Evolutionary conservation across 441 rosid genomes (phyloP), one percentile per base, ranked within the genome.

Genomic region (Adansonia rubrostipa): DNA sequence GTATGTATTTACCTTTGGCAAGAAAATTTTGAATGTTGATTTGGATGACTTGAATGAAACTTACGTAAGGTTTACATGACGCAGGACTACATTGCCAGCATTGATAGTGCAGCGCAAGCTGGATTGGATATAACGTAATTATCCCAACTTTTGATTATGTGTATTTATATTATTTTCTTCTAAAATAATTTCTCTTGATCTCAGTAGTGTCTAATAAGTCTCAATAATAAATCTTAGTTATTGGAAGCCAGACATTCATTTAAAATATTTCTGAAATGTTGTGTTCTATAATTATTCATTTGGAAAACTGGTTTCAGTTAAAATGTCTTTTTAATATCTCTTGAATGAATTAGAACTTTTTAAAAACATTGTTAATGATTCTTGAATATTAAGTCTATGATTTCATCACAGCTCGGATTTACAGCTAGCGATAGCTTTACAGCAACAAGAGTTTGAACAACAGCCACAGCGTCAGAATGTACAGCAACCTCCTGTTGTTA

Each of bases 11-110:
- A 72, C 51, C 42, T 58, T 78, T 75, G 64, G 60, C 76, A 40
- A 54, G 56, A 60, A 51, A 47, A 64, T 78, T 76, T 45, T 19
- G 28, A 28, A 66, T 60, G 19, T 71, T 69, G 72, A 75, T 54
- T 45, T 73, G 71, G 61, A 65, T 75, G 42, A 17, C 50, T 72
- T 65, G 1, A 13, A 17, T 65, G 47, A 50, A 79, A 63, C 81
- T 82, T 47, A 81, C 14, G 36, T 70, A 64, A 28, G 65, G 14
- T 73, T 75, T 79, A 42, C 76, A 5, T 82, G 80, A 14, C n/a
- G 70, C 92, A 94, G 98, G 99, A 93, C 86, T 96, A 87, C 81
- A 87, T 96, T 80, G 95, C 98, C n/a, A 89, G 93, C 87, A 88
- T 92, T 60, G 96, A 91, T 80, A 83, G 71, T 81, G 94, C 89